phyloP scores from a whole-genome alignment of 1,139 yeast species.

The Zygosaccharomyces sapae region DNA sequence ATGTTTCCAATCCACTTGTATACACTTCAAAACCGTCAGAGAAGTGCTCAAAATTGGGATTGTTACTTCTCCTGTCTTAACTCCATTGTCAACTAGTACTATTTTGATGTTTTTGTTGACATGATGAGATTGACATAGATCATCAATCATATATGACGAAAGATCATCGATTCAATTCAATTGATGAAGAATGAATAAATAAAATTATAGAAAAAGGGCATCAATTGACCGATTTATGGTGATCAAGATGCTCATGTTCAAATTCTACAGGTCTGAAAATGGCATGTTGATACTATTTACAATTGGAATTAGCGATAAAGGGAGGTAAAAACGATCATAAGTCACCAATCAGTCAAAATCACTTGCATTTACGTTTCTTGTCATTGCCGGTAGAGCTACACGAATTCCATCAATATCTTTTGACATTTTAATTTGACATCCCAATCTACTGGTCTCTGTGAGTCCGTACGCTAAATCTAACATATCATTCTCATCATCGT shows the following conservation, averaged over 20 bases:
- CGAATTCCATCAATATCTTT: slow-evolving; percentile 89
- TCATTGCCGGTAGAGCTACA: slow-evolving; percentile 97
- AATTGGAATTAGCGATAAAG: neutral
- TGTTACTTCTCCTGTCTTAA: neutral
- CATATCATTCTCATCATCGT: slow-evolving; percentile 98
- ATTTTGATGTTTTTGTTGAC: neutral
- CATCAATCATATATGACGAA: neutral
- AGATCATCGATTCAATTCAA: neutral
- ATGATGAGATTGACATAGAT: neutral
- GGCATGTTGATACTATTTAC: neutral
- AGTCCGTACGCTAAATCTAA: slow-evolving; percentile 94
- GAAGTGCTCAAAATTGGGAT: neutral
- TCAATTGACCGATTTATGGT: neutral
- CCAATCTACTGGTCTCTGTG: slow-evolving; percentile 92
- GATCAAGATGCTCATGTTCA: neutral
- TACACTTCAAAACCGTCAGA: neutral
- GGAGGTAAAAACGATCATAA: neutral
- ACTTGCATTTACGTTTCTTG: slow-evolving; percentile 77
- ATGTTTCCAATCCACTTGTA: neutral
- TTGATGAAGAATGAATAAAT: neutral
- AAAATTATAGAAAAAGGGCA: neutral
- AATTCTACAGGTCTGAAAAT: neutral
- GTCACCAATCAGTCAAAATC: slow-evolving; percentile 49
- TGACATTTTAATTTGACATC: slow-evolving; percentile 87
- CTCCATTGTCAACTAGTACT: neutral